Evolutionary conservation across 208 protist species (phyloP).

Genomic region (Leishmania tropica): DNA sequence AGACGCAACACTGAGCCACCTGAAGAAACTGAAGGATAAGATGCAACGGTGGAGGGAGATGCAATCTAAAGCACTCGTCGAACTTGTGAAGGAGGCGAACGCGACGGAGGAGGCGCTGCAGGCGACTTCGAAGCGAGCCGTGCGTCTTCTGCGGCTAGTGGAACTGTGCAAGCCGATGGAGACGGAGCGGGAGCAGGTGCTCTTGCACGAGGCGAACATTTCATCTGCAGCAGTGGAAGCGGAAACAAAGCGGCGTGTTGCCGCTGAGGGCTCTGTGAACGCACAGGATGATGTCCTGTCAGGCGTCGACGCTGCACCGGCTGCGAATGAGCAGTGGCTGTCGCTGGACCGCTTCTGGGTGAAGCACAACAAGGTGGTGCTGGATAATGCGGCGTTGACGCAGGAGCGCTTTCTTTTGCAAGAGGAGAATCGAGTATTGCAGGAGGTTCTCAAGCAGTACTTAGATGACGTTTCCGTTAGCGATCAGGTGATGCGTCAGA

Average conservation of each 20-base stretch:
- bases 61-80: slow-evolving; percentile 82
- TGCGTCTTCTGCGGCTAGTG: slow-evolving; percentile 92
- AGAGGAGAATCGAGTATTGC: slow-evolving; percentile 90
- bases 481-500: slow-evolving; percentile 85
- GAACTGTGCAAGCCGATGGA: slow-evolving; percentile 94
- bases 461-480: slow-evolving; percentile 96
- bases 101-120: slow-evolving; percentile 77
- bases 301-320: slow-evolving; percentile 13
- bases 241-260: slow-evolving; percentile 62
- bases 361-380: slow-evolving; percentile 95
- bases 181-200: slow-evolving; percentile 95
- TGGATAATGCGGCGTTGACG: slow-evolving; percentile 94
- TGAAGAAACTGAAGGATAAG: slow-evolving; percentile 93
- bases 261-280: slow-evolving; percentile 37
- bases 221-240: slow-evolving; percentile 73
- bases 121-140: slow-evolving; percentile 68
- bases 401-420: slow-evolving; percentile 90
- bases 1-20: slow-evolving; percentile 90
- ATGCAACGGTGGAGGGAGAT: slow-evolving; percentile 93
- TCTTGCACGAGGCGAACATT: slow-evolving; percentile 86
- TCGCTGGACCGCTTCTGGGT: slow-evolving; percentile 95
- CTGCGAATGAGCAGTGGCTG: slow-evolving; percentile 82
- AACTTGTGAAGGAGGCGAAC: slow-evolving; percentile 92
- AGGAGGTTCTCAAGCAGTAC: slow-evolving; percentile 94
- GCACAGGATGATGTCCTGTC: slow-evolving; percentile 25